These are phyloP conservation scores for Apiotrichum gamsii DNA, from an alignment of 1,284 basidiomycete genomes.

Conservation along the genomic window DNA sequence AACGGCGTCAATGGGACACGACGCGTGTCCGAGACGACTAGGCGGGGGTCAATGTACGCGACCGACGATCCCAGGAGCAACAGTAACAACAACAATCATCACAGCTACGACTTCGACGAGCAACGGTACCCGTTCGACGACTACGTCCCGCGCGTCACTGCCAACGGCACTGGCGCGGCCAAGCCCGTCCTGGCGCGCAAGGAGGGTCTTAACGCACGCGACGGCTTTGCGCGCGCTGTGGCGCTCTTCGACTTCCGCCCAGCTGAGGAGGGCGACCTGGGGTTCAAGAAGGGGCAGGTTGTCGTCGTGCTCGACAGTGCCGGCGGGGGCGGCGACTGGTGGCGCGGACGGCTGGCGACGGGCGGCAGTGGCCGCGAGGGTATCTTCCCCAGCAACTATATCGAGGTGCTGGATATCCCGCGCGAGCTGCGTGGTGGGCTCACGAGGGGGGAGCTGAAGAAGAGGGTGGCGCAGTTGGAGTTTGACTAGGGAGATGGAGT, in stretches of 20 bases:
- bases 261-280: constrained; percentile 70
- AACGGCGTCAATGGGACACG: too few species aligned
- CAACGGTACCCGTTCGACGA: constrained; percentile 7
- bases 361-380: constrained; percentile 55
- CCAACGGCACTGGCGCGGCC: constrained; percentile 1
- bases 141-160: neutral
- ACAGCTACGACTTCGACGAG: neutral
- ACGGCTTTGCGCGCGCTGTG: constrained; percentile 59
- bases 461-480: constrained; percentile 17
- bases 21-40: too few species aligned
- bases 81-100: too few species aligned
- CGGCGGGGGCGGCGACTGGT: constrained; percentile 73
- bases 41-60: too few species aligned
- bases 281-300: constrained; percentile 76
- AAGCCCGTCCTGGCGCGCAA: constrained; percentile 10
- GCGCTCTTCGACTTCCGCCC: constrained; percentile 72
- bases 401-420: constrained; percentile 50
- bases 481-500: constrained; percentile 12
- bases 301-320: constrained; percentile 69
- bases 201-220: constrained; percentile 20
- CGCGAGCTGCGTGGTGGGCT: constrained; percentile 29
- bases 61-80: constrained; percentile 7
- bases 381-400: constrained; percentile 56
- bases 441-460: constrained; percentile 26
- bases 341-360: constrained; percentile 51